Evolutionary conservation across 2,329 filamentous ascomycete genomes (phyloP), one percentile per base, ranked within the genome.

Genomic region (Aureobasidium zeae): DNA sequence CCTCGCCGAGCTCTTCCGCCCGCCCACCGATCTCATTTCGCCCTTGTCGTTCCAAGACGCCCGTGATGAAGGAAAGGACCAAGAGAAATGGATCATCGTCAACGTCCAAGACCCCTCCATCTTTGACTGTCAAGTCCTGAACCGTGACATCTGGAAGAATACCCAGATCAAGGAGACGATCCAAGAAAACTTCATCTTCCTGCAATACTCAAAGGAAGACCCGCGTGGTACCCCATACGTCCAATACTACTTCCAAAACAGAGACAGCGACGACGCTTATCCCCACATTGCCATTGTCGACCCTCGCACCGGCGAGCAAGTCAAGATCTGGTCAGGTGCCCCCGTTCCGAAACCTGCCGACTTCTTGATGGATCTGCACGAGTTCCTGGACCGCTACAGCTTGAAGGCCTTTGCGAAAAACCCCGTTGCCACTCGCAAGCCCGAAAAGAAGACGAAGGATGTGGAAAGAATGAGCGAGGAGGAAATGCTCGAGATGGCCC

Each of bases 361-460:
- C 11, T 96, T 98, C 54, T 76, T 94, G 48, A 86, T 87, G 57
- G 86, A 95, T 58, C 72, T 98, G 2, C 84, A 86, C 57, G 89
- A 96, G 63, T 98, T 98, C 55, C 75, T 98, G n/a, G 91, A 96
- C 59, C 79, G 91, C 17, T 98, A 96, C 67, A 95, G 88, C 58
- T 70, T 98, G 38, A 86, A 83, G 21, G 77, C 78, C 32, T 82
- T 86, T 56, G 89, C 83, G 59, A 94, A 93, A 67, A 98, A 98
- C 57, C 91, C 91, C 0, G 86, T 98, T 4, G 82, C 86, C 17
- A 83, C 79, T 59, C 71, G 81, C 43, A 86, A 85, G 61, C 72
- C 79, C 3, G 83, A 86, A 45, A 51, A 54, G 24, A 62, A 59
- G 57, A 70, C 76, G 33, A 81, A 81, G 57, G 85, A 89, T 51